Base-by-base conservation (phyloP, 2,329 filamentous ascomycete species). In the Alternaria angustiovoidea region DNA sequence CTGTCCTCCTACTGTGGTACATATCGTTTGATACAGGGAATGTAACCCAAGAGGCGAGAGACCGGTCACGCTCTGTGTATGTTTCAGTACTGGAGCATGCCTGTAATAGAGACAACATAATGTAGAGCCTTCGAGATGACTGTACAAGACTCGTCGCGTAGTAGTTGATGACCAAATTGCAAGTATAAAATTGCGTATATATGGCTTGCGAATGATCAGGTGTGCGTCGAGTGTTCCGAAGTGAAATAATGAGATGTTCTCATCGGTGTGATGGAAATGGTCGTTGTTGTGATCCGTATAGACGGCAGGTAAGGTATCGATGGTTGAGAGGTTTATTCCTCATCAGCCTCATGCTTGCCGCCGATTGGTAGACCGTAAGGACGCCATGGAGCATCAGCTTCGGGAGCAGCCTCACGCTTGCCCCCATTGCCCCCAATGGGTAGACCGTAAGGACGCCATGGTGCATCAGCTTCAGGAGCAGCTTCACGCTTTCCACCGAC, bases 401-500 rank as follows among this genome's bases (percentile, higher is more conserved):
- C 70, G 8, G 36, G n/a, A 14, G 71, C 70, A 36, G 77, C 78
- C 22, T 22, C 22, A 22, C 22, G 22, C 22, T 22, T 22, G 22
- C 22, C 1, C 22, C 22, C 22, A 22, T 22, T 22, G 22, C 22
- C 22, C 22, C 22, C 22, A 22, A 22, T 22, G 22, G 22, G 22
- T 22, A 22, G 22, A 22, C 22, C 22, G 22, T 22, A 22, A 22
- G 22, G 22, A 22, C 22, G 22, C 22, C 22, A 22, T 22, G 22
- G 22, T 4, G 22, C 22, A 22, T 22, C 22, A 22, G 22, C 22
- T 22, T 22, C 22, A 22, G 22, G 22, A 22, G 4, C 22, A 22
- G 22, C 22, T 7, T 74, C 71, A 44, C 78, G 77, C 64, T 77
- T 78, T 56, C 64, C 62, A 56, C 65, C 62, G 4, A 60, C 56